phyloP scores from a whole-genome alignment of 805 yeast species.

The Monosporozyma aquatica region DNA sequence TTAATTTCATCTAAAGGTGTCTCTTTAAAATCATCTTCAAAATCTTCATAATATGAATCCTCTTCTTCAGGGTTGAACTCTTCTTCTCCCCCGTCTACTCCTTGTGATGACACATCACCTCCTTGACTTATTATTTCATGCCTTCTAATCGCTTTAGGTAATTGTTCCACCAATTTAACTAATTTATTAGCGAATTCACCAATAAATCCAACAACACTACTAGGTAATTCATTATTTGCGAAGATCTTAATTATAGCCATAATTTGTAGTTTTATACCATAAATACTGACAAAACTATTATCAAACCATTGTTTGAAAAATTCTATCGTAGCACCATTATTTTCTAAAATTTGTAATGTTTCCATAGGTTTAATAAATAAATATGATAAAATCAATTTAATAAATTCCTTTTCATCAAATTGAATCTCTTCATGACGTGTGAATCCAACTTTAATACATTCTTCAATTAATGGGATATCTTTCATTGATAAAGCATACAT shows the following conservation, averaged over 20 bases:
- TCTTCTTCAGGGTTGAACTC: slow-evolving; percentile 18
- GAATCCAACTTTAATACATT: slow-evolving; percentile 13
- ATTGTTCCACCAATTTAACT: slow-evolving; percentile 41
- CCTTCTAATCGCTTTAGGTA: slow-evolving; percentile 66
- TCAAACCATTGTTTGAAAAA: slow-evolving; percentile 61
- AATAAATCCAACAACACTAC: slow-evolving; percentile 29
- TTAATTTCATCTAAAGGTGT: slow-evolving; percentile 74
- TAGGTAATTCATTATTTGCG: slow-evolving; percentile 34
- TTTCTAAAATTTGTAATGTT: slow-evolving; percentile 45
- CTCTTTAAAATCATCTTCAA: slow-evolving; percentile 71
- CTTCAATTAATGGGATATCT: slow-evolving; percentile 25
- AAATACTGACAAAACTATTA: slow-evolving; percentile 52
- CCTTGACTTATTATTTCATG: slow-evolving; percentile 52
- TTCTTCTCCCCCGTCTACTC: slow-evolving; percentile 21
- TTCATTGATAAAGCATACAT: slow-evolving; percentile 27
- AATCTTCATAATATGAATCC: slow-evolving; percentile 48
- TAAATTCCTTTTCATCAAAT: slow-evolving; percentile 36
- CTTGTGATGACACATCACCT: slow-evolving; percentile 11
- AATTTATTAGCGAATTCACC: slow-evolving; percentile 46
- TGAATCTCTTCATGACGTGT: slow-evolving; percentile 28
- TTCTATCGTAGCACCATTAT: slow-evolving; percentile 36
- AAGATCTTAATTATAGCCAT: slow-evolving; percentile 54
- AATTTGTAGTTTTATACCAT: slow-evolving; percentile 65
- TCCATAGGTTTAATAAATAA: slow-evolving; percentile 52
- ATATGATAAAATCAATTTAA: slow-evolving; percentile 55